Evolutionary conservation across 805 yeast genomes (phyloP), one percentile per base, ranked within the genome.

Genomic region (Saccharomycopsis synnaedendra): DNA sequence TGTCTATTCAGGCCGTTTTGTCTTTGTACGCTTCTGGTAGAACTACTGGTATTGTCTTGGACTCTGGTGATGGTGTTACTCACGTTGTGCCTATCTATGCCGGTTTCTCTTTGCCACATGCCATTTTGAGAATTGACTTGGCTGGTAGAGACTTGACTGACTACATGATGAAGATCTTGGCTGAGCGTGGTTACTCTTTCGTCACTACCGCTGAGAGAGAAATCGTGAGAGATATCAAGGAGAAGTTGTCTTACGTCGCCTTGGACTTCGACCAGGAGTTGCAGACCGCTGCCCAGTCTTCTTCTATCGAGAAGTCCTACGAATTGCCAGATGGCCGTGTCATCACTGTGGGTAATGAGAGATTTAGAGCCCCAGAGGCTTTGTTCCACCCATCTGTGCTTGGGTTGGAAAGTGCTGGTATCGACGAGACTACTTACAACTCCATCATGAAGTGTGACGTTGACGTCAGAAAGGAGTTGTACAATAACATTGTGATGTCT

Each of bases 71-170:
- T 69, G 98, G 98, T 86, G 97, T 93, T 64, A 89, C 97, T 65
- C 97, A 90, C 94, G 96, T 90, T 73, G 98, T 93, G 58, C 98
- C 98, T 73, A 90, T 93, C 69, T 93, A 93, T 75, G 96, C 96
- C 61, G 98, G 98, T 78, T 93, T 89, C 95, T 85, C 97, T 54
- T 79, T 93, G 68, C 96, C 97, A 66, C 96, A 90, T 73, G 97
- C 97, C 70, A 93, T 93, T 68, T 80, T 85, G 78, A 88, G 98
- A 84, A 83, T 93, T 64, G 96, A 93, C 74, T 80, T 93, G 74
- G 98, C 97, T 64, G 98, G 98, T 79, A 88, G 98, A 81, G 98
- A 93, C 72, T 81, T 93, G 71, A 93, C 98, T 60, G 97, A 90
- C 70, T 85, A 93, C 83, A 81, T 93, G 75, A 90, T 90, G 97